Base-by-base conservation (phyloP, 805 yeast species). In the Saturnispora mendoncae region DNA sequence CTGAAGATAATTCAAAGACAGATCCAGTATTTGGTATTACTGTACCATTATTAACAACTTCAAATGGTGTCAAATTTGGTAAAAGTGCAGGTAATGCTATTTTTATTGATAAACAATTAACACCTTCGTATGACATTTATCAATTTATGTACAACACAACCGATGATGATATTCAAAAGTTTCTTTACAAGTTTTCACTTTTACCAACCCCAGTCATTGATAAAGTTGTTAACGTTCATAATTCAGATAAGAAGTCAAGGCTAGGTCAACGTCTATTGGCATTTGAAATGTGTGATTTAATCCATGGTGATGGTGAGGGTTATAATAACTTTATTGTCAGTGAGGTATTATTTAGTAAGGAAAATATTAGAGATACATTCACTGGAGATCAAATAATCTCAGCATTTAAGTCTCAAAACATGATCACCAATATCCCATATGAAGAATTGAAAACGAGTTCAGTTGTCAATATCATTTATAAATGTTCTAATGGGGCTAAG, bases 1-100 rank as follows among this genome's bases (percentile, higher is more conserved):
- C 56, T 12, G 56, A 49, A 30, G 33, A 35, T 3, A 25, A 23
- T 12, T 33, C 40, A 8, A 15, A 27, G 17, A 38, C 34, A 3
- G 43, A 54, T 27, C 58, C 63, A 1, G 71, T 75, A 3, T 84
- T 64, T 58, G 97, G 97, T 0, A 50, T 92, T 35, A 92, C 98
- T 0, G 95, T 83, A 0, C 97, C 97, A 2, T 64, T 92, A 23
- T 66, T 92, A 50, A 84, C 95, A 0, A 85, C 96, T 0, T 75
- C 95, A 0, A 71, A 76, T 9, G 98, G 98, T 6, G 92, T 80
- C 45, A 92, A 92, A 62, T 88, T 92, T 61, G 98, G 98, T 24
- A 92, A 92, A 56, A 83, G 95, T 42, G 96, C 96, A 2, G 97
- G 97, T 0, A 92, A 92, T 65, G 97, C 98, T 0, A 76, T 92